These are phyloP conservation scores for Isoetes taiwanensis DNA, from an alignment of 75 land plant species.

Conservation along the genomic window DNA sequence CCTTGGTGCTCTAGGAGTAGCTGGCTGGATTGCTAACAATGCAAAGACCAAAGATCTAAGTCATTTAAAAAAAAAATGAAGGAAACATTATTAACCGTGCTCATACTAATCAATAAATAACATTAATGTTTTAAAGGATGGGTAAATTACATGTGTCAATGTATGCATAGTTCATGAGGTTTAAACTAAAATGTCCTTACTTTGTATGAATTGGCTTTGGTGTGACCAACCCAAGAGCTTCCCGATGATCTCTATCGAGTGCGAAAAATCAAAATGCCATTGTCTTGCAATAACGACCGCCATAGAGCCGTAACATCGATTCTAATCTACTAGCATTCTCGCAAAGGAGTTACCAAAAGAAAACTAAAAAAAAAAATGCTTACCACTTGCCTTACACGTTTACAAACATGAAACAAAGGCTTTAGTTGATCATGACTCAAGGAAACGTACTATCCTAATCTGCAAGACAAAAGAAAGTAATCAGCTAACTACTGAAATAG, in stretches of 20 bases:
- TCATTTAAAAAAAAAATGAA: constrained; percentile 22
- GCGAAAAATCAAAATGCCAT: constrained; percentile 67
- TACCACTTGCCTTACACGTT: constrained; percentile 57
- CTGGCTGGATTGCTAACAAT: constrained; percentile 24
- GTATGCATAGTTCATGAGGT: too few species aligned
- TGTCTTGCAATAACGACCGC: constrained; percentile 71
- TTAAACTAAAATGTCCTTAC: too few species aligned
- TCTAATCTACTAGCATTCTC: not conserved
- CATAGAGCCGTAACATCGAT: not conserved
- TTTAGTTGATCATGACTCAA: constrained; percentile 79
- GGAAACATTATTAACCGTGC: too few species aligned
- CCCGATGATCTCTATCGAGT: constrained; percentile 63
- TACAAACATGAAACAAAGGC: constrained; percentile 76
- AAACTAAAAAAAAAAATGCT: constrained; percentile 6
- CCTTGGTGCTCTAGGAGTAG: constrained; percentile 72
- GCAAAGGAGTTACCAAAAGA: too few species aligned
- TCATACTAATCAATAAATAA: too few species aligned
- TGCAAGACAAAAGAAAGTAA: too few species aligned
- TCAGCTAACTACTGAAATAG: too few species aligned
- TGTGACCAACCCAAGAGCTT: constrained; percentile 41
- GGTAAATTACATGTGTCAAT: too few species aligned
- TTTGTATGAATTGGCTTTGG: too few species aligned
- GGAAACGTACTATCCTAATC: constrained; percentile 73
- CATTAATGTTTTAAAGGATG: too few species aligned
- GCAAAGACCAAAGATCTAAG: constrained; percentile 22